These are phyloP conservation scores for Xanthoparmelia taractica DNA, from an alignment of 495 filamentous ascomycete species.

Conservation along the genomic window DNA sequence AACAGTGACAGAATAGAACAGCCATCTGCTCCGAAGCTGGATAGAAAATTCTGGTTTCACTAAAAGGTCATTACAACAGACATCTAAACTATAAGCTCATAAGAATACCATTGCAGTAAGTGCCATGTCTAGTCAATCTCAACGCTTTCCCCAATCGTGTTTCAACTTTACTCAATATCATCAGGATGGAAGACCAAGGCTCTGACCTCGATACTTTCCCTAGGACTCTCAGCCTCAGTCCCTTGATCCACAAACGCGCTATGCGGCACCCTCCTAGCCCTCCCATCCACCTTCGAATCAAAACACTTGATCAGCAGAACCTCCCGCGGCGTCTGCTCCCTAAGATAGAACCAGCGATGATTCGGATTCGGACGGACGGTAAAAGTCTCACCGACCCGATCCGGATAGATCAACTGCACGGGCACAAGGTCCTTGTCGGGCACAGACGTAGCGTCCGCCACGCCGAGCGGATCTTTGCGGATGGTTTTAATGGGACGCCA, in stretches of 20 bases:
- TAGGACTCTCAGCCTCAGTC: conserved; percentile 38
- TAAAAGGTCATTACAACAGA: background rate
- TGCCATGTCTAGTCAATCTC: background rate
- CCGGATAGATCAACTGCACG: conserved; percentile 43
- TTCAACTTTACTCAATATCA: conserved; percentile 16
- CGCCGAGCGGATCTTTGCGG: conserved; percentile 52
- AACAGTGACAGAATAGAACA: conserved; percentile 5
- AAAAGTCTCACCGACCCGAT: conserved; percentile 43
- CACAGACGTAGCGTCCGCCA: conserved; percentile 48
- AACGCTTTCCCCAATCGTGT: background rate
- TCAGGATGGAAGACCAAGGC: conserved; percentile 23
- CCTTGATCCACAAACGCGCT: conserved; percentile 52
- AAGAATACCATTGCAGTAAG: background rate
- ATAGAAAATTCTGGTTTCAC: background rate
- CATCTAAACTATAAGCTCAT: background rate
- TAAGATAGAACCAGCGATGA: conserved; percentile 48
- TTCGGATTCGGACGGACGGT: conserved; percentile 34
- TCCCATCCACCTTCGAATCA: conserved; percentile 53
- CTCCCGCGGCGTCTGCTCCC: conserved; percentile 48
- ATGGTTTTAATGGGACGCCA: conserved; percentile 67
- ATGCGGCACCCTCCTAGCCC: conserved; percentile 51
- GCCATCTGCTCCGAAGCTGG: background rate
- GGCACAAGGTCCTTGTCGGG: conserved; percentile 41
- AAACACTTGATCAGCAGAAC: conserved; percentile 66
- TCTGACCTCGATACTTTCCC: conserved; percentile 51